Conservation (phyloP, 1,284 basidiomycete species). For the Tetrapyrgos nigripes region DNA sequence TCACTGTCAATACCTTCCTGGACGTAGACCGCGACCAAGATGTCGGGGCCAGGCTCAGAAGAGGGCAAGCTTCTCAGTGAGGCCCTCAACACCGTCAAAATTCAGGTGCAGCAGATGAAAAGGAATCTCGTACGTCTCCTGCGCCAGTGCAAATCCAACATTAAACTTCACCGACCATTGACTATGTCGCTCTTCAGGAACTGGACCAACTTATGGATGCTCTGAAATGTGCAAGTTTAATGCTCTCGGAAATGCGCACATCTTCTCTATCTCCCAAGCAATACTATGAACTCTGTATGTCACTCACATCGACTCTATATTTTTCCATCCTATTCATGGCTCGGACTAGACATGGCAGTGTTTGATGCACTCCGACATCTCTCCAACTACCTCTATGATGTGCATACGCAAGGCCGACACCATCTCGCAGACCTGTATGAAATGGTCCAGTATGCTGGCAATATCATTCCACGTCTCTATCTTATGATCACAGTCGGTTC, state of each 20-base stretch:
- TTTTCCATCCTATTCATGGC: neutral
- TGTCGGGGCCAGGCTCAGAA: conserved; percentile 55
- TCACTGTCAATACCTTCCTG: neutral
- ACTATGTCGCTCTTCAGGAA: conserved; percentile 60
- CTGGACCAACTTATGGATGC: conserved; percentile 97
- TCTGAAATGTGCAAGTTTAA: conserved; percentile 92
- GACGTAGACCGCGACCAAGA: conserved; percentile 23
- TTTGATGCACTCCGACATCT: conserved; percentile 94
- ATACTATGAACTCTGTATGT: conserved; percentile 94
- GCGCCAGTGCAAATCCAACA: conserved; percentile 6
- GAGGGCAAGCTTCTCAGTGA: conserved; percentile 86
- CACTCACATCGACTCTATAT: neutral
- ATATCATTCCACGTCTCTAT: conserved; percentile 93
- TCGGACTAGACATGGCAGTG: conserved; percentile 87
- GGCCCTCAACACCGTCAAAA: conserved; percentile 86
- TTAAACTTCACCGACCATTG: neutral
- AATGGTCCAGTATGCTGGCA: conserved; percentile 95
- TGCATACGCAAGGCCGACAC: conserved; percentile 87
- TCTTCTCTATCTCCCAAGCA: conserved; percentile 93
- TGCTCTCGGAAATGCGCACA: conserved; percentile 94
- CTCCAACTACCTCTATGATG: conserved; percentile 94
- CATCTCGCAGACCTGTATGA: conserved; percentile 97
- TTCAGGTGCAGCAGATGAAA: conserved; percentile 94
- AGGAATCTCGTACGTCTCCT: conserved; percentile 77
- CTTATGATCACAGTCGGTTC: conserved; percentile 99